Evolutionary conservation across 345 rosid genomes (phyloP).

Genomic region (Clarkia xantiana): DNA sequence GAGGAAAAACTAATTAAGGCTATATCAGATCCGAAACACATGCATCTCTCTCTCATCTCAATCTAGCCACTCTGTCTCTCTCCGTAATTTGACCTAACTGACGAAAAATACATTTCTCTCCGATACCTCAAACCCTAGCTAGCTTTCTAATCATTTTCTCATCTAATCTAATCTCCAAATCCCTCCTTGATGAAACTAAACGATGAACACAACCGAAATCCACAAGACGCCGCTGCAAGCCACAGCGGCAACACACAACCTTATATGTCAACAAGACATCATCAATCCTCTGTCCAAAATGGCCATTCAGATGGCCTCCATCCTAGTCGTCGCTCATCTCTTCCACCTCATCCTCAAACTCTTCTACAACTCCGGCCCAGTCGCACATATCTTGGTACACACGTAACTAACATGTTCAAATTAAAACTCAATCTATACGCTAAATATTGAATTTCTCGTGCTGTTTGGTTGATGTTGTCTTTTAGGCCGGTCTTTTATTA

Average conservation of each 20-base stretch:
- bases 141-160: not conserved
- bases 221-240: not conserved
- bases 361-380: constrained; percentile 66
- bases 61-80: too few species aligned
- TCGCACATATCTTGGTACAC: constrained; percentile 71
- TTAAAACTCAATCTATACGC: not conserved
- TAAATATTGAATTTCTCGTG: not conserved
- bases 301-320: constrained; percentile 47
- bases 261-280: constrained; percentile 20
- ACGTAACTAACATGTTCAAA: not conserved
- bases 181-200: too few species aligned
- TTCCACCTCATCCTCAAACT: constrained; percentile 65
- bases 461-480: not conserved
- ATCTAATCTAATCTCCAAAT: not conserved
- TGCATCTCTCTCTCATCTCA: too few species aligned
- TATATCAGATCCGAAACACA: too few species aligned
- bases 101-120: too few species aligned
- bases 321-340: constrained; percentile 73
- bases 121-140: too few species aligned
- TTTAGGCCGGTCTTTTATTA: constrained; percentile 65
- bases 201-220: constrained; percentile 1
- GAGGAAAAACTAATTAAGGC: too few species aligned
- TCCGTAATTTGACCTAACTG: too few species aligned
- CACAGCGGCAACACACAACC: constrained; percentile 18
- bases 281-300: constrained; percentile 62